Evolutionary conservation across 768 basidiomycete genomes (phyloP).

Genomic region (Gloeophyllum trabeum): DNA sequence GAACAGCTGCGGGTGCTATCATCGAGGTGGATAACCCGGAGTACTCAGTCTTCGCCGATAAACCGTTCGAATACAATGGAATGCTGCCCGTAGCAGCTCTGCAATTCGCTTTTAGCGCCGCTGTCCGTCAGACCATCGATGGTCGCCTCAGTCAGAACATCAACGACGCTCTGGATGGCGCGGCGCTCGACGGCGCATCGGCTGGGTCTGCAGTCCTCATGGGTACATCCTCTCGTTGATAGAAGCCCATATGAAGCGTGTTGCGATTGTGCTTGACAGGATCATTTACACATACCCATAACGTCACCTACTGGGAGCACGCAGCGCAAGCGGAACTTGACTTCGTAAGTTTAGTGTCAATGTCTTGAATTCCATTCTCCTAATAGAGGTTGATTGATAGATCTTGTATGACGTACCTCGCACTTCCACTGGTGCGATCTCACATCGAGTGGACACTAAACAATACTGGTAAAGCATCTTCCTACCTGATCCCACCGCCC

Average conservation of each 20-base stretch:
- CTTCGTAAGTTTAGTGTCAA: neutral
- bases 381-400: constrained; percentile 5
- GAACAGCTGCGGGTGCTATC: constrained; percentile 15
- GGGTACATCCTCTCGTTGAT: too few species aligned
- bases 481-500: constrained; percentile 4
- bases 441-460: constrained; percentile 21
- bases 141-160: constrained; percentile 17
- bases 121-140: constrained; percentile 14
- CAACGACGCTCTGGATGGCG: constrained; percentile 15
- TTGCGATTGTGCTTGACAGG: too few species aligned
- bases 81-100: constrained; percentile 12
- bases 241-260: too few species aligned
- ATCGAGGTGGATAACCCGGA: constrained; percentile 15
- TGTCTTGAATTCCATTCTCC: neutral
- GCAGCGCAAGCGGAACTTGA: neutral
- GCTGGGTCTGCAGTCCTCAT: constrained; percentile 13
- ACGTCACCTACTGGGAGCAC: neutral
- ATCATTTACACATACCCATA: neutral
- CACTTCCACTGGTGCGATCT: constrained; percentile 26
- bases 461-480: constrained; percentile 21
- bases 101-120: constrained; percentile 16
- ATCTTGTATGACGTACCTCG: constrained; percentile 16
- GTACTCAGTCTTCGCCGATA: constrained; percentile 15
- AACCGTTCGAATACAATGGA: constrained; percentile 9
- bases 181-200: constrained; percentile 18